Conservation (phyloP, 2,329 filamentous ascomycete species). For the Sclerotinia nivalis region DNA sequence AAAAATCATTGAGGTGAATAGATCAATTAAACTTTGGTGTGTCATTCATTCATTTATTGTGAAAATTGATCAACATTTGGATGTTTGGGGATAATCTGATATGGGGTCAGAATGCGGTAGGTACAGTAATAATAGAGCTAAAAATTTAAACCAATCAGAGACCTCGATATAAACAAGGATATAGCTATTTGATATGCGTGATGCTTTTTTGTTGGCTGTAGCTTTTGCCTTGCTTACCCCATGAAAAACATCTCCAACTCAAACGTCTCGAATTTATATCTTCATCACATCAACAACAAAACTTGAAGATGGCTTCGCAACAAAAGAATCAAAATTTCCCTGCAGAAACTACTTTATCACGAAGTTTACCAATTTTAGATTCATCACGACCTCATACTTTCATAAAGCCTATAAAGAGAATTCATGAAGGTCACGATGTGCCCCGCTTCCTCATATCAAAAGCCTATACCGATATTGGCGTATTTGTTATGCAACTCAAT, state of each 20-base stretch:
- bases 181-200: slow-evolving; percentile 9
- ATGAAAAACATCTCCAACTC: not conserved
- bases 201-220: not conserved
- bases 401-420: slow-evolving; percentile 70
- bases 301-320: slow-evolving; percentile 8
- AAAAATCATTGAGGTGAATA: not conserved
- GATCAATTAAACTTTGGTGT: not conserved
- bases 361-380: slow-evolving; percentile 46
- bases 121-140: not conserved
- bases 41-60: not conserved
- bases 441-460: slow-evolving; percentile 74
- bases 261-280: slow-evolving; percentile 10
- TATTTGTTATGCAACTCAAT: slow-evolving; percentile 88
- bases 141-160: not conserved
- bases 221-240: not conserved
- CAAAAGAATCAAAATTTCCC: not conserved
- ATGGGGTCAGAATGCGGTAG: not conserved
- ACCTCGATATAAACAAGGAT: not conserved
- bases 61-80: not conserved
- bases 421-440: slow-evolving; percentile 83
- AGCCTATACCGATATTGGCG: slow-evolving; percentile 84
- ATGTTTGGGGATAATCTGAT: slow-evolving; percentile 2
- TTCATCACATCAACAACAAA: not conserved
- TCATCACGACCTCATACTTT: slow-evolving; percentile 57
- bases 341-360: not conserved